A percentile compares a stretch with the other conserved stretches of the same genome.
phyloP scores from a whole-genome alignment of 805 yeast genomes.

The Wickerhamiella hasegawae region DNA sequence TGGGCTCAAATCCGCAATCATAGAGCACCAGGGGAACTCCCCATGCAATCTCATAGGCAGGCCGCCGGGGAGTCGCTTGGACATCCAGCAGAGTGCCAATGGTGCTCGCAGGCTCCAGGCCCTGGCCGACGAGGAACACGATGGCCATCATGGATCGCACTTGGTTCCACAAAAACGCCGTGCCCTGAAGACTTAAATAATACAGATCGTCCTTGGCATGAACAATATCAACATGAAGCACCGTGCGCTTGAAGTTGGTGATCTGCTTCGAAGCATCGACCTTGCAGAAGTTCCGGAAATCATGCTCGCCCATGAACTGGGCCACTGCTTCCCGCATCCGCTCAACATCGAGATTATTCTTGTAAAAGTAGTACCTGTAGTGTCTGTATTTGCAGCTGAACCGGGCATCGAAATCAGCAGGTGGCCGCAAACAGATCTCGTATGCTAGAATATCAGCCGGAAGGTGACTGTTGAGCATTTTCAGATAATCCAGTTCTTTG shows the following conservation, averaged over 20 bases:
- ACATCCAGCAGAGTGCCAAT: conserved; percentile 45
- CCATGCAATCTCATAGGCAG: conserved; percentile 75
- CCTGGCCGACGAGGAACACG: conserved; percentile 66
- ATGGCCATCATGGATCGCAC: conserved; percentile 90
- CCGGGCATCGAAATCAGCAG: conserved; percentile 72
- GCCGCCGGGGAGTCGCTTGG: conserved; percentile 43
- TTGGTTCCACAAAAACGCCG: conserved; percentile 95
- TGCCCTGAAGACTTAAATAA: conserved; percentile 65
- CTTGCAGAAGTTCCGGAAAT: conserved; percentile 88
- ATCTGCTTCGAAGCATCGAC: conserved; percentile 90
- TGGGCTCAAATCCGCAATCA: conserved; percentile 57
- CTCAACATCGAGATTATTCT: conserved; percentile 36
- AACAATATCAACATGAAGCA: conserved; percentile 36
- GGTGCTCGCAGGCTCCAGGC: conserved; percentile 43
- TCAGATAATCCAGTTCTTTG: conserved; percentile 60
- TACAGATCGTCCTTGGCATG: conserved; percentile 25
- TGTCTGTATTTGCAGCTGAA: conserved; percentile 81
- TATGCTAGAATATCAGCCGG: conserved; percentile 79
- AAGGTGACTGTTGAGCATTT: conserved; percentile 55
- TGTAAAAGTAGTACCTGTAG: conserved; percentile 59
- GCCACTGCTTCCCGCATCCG: conserved; percentile 55
- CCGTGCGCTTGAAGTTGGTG: conserved; percentile 53
- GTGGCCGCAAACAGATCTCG: conserved; percentile 70
- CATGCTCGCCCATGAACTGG: conserved; percentile 57
- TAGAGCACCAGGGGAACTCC: conserved; percentile 76